Base-by-base conservation (phyloP, 2,329 filamentous ascomycete genomes). In the Stagonosporopsis vannaccii region DNA sequence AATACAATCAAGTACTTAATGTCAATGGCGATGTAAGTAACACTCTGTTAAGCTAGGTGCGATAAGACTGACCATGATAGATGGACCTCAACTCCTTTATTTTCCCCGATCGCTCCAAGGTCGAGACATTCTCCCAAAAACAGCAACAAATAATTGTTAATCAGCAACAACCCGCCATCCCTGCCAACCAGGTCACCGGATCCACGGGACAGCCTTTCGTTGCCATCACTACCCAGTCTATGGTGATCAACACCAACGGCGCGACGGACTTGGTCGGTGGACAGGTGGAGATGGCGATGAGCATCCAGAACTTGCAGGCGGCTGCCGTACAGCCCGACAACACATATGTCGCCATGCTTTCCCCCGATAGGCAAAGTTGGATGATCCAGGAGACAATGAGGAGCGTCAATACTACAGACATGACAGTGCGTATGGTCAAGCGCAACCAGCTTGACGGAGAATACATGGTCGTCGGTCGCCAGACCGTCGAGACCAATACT, bases 1-100 rank as follows among this genome's bases (percentile, higher is more conserved):
- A 75, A 26, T 76, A 69, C 57, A 76, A 76, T 60, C 73, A 76
- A 66, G 73, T 76, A 56, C 68, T 76, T 66, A 76, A 75, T 67
- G 30, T 76, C 44, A 74, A 75, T 63, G 73, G 73, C 56, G 73
- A 76, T 51, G 73, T 75, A 67, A 65, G 72, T 68, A n/a, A 30
- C 3, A 7, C 6, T 0, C 2, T 3, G 6, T 15, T 23, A 9
- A 2, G 9, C 1, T 1, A 1, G n/a, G 4, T 1, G 13, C 7
- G 2, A 30, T 6, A 13, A 0, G 13, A 43, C 62, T 71, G 51
- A 72, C 28, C 2, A n/a, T 28, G 1, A 7, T 37, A 76, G 73
- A 76, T 76, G 73, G 39, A 59, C 36, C 63, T 76, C 30, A 76
- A 75, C 62, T 75, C 73, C 9, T 73, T 76, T 54, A 48, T 64